Evolutionary conservation across 1,139 yeast species (phyloP).

Genomic region (Groenewaldozyma auringiensis): DNA sequence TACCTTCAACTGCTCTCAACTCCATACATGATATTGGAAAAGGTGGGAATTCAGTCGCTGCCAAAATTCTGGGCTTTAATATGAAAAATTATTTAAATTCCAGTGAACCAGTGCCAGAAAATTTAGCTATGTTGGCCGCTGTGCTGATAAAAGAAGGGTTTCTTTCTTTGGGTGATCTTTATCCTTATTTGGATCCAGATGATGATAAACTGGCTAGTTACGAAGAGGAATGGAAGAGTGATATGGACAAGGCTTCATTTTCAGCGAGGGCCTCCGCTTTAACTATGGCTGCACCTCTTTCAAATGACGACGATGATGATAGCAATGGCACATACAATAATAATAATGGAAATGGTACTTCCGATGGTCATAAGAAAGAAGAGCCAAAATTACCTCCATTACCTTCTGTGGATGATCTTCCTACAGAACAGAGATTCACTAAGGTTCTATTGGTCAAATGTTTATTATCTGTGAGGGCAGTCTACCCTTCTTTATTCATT

Average conservation of each 20-base stretch:
- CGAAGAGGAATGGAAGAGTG: constrained; percentile 41
- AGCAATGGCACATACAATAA: constrained; percentile 7
- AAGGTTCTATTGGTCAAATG: constrained; percentile 44
- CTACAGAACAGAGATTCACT: constrained; percentile 16
- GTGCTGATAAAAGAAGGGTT: constrained; percentile 64
- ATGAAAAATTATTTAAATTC: constrained; percentile 34
- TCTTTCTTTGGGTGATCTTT: constrained; percentile 56
- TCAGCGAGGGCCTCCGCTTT: constrained; percentile 70
- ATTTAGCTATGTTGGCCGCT: constrained; percentile 41
- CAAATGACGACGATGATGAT: constrained; percentile 45
- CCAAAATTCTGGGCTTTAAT: constrained; percentile 53
- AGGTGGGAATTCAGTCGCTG: constrained; percentile 57
- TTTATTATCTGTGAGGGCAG: constrained; percentile 54
- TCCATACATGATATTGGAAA: constrained; percentile 30
- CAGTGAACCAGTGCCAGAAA: constrained; percentile 37
- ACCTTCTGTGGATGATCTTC: constrained; percentile 7
- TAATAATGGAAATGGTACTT: constrained; percentile 10
- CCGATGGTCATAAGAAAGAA: constrained; percentile 9
- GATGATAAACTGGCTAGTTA: constrained; percentile 37
- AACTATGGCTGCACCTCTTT: constrained; percentile 80
- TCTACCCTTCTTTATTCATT: constrained; percentile 56
- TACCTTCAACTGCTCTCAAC: constrained; percentile 30
- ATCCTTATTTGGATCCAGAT: constrained; percentile 46
- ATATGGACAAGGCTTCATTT: constrained; percentile 54
- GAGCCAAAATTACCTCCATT: background rate